Evolutionary conservation across 1,284 basidiomycete genomes (phyloP), one percentile per base, ranked within the genome.

Genomic region (Cryptococcus hybrid): DNA sequence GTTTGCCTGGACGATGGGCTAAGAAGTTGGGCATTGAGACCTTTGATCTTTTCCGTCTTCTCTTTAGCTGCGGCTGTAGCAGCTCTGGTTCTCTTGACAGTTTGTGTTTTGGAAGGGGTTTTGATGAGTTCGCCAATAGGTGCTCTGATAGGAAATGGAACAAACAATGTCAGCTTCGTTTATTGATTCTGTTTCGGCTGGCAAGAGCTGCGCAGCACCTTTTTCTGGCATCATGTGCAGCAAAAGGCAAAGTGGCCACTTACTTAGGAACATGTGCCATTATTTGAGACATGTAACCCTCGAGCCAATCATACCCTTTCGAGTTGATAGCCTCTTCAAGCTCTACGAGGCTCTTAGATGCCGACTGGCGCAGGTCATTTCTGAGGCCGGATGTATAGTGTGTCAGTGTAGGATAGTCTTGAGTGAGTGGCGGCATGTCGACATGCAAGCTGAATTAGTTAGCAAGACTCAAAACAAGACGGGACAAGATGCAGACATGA

Each of bases 121-220:
- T 78, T 78, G 61, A 78, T 73, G 24, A 77, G 61, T 45, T 75
- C 71, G 18, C 73, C 68, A 34, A 78, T 67, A 1, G 73, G 70
- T 7, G 68, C 71, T 47, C 75, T 75, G 18, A 18, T 18, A 18
- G 18, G 18, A 18, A 18, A 18, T 18, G 18, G 18, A 18, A 18
- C 18, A 18, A 55, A 7, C 47, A 51, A 50, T 38, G 37, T 44
- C 24, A 58, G 53, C 54, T 37, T 30, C 42, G n/a, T 45, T 51
- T 42, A 44, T 39, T 5, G 18, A 48, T 6, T 8, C 7, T 39
- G 39, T 40, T 42, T 40, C 18, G 18, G 18, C 18, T 18, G 18
- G 18, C 18, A 18, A 18, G 4, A 18, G 18, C 18, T 18, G 18
- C 18, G 18, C 18, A 18, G 18, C 18, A 18, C 18, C 18, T 18